Evolutionary conservation across 176 grass and related monocot species (phyloP), one percentile per base, ranked within the genome.

Genomic region (Rhipidocladum racemiflorum): DNA sequence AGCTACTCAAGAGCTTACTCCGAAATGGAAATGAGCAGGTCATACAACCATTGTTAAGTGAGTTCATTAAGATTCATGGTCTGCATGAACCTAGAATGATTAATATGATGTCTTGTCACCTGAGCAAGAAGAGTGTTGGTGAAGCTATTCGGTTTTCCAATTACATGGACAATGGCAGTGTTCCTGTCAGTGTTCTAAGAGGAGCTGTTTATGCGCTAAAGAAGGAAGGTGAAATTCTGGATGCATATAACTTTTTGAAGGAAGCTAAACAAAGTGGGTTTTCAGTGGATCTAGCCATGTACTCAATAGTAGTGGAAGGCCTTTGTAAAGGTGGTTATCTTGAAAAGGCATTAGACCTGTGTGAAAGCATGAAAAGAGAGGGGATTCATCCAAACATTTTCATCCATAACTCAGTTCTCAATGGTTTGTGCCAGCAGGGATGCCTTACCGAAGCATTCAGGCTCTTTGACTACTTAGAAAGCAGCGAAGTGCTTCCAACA

Each of bases 371-470:
- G 91, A 90, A 79, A 90, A 86, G 42, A 50, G 85, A 86, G 73
- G 89, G 94, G 42, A 32, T 91, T 65, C 53, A 65, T 59, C 89
- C 85, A 48, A 94, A 90, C 72, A 87, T 97, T 87, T 42, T 94
- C 66, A 89, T 88, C 43, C 86, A 94, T 66, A 97, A 97, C 76
- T 97, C 94, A 72, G 84, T 97, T 75, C 88, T 97, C 70, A 71
- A 61, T 85, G 89, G 94, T 77, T 88, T 97, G 85, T 94, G 94
- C 83, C 79, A 88, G n/a, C 89, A 97, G 38, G 94, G 94, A 36
- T 97, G 85, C 81, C 86, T 97, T 67, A 81, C 86, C 36, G 94
- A 97, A 92, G 94, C 94, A 82, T 97, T 94, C 75, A 85, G 87
- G 72, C 49, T 97, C 50, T 90, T 94, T 76, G 80, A 97, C 71